These are phyloP conservation scores for Scytalidium lignicola DNA, from an alignment of 2,329 filamentous ascomycete species.

Conservation along the genomic window DNA sequence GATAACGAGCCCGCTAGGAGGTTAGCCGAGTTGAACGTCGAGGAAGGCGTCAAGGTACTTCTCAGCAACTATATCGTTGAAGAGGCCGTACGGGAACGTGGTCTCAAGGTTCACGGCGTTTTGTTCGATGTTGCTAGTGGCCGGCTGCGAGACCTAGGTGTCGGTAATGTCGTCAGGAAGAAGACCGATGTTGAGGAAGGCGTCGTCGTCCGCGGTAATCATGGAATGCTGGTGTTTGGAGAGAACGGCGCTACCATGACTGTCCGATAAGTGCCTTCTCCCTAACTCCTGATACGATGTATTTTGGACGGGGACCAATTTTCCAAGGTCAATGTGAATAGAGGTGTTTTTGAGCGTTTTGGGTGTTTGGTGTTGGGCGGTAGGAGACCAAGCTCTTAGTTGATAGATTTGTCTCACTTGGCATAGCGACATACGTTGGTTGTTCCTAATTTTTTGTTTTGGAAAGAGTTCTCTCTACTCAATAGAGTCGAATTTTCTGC, in stretches of 20 bases:
- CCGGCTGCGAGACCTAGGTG: slow-evolving; percentile 42
- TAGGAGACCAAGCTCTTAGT: neutral
- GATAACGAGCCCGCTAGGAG: slow-evolving; percentile 50
- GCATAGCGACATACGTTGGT: neutral
- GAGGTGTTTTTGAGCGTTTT: neutral
- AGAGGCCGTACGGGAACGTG: slow-evolving; percentile 65
- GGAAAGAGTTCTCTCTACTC: no score
- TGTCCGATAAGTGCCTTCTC: slow-evolving; percentile 15
- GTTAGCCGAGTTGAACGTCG: slow-evolving; percentile 74
- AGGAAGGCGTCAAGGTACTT: slow-evolving; percentile 60
- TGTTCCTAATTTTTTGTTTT: no score
- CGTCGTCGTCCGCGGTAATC: slow-evolving; percentile 38
- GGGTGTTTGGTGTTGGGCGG: neutral
- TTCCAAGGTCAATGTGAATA: neutral
- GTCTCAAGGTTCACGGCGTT: slow-evolving; percentile 70
- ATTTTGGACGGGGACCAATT: neutral
- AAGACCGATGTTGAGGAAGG: slow-evolving; percentile 4
- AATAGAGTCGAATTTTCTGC: no score
- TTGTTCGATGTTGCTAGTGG: slow-evolving; percentile 61
- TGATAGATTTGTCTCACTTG: neutral
- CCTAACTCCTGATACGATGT: no score
- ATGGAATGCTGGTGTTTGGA: slow-evolving; percentile 46
- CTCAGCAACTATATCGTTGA: slow-evolving; percentile 64
- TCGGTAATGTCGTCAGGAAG: slow-evolving; percentile 29
- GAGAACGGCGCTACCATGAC: slow-evolving; percentile 35